A percentile compares a stretch with the other conserved stretches of the same genome.
Conservation (phyloP, 1,139 yeast genomes). For the Geotrichum klebahnii region DNA sequence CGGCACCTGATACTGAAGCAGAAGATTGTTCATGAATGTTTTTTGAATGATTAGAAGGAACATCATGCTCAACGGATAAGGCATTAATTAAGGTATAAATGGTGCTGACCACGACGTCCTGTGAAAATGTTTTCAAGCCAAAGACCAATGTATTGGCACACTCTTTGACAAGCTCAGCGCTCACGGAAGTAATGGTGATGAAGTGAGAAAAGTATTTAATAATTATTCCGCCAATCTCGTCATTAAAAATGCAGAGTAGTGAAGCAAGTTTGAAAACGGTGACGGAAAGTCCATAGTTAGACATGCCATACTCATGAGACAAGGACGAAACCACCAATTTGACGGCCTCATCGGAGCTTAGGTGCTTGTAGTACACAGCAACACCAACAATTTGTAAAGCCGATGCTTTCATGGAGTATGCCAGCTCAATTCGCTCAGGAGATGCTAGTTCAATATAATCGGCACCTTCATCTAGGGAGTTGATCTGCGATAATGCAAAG, state of each 20-base stretch:
- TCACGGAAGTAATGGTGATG: slow-evolving; percentile 44
- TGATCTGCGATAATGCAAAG: slow-evolving; percentile 36
- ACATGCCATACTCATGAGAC: slow-evolving; percentile 33
- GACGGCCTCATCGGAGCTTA: slow-evolving; percentile 37
- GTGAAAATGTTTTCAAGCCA: slow-evolving; percentile 50
- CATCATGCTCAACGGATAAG: slow-evolving; percentile 52
- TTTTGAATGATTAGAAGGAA: slow-evolving; percentile 32
- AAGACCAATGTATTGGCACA: slow-evolving; percentile 44
- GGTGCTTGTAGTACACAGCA: slow-evolving; percentile 37
- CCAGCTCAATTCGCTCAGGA: slow-evolving; percentile 42
- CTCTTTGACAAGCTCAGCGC: slow-evolving; percentile 29
- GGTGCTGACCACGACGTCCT: slow-evolving; percentile 81
- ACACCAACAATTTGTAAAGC: slow-evolving; percentile 46
- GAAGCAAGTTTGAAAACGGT: slow-evolving; percentile 54
- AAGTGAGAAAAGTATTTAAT: slow-evolving; percentile 38
- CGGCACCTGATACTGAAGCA: slow-evolving; percentile 10
- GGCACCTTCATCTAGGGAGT: slow-evolving; percentile 45
- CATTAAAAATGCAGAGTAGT: slow-evolving; percentile 47
- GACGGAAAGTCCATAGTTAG: slow-evolving; percentile 42
- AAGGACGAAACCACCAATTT: slow-evolving; percentile 40
- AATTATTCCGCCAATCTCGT: slow-evolving; percentile 34
- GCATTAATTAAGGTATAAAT: slow-evolving; percentile 79
- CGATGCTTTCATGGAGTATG: slow-evolving; percentile 43
- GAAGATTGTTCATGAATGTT: slow-evolving; percentile 13
- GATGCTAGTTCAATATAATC: slow-evolving; percentile 44